Evolutionary conservation across 495 filamentous ascomycete species (phyloP), one percentile per base, ranked within the genome.

Genomic region (Aspergillus saccharolyticus): DNA sequence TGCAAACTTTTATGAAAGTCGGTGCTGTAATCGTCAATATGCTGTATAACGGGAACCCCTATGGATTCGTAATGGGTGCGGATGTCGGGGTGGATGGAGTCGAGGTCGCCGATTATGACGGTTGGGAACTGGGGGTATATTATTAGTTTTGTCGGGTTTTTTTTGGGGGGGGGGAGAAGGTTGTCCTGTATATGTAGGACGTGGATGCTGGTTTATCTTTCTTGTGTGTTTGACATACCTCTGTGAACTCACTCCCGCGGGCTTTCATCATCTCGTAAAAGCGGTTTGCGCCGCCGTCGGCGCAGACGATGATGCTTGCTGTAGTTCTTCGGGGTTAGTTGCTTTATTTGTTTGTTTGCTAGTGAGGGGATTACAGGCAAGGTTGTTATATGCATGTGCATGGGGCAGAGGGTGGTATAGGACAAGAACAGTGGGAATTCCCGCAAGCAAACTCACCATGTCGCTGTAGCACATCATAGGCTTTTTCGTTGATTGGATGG

Each of bases 271-370:
- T 65, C 28, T 91, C 84, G 59, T 86, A 83, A 30, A 96, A 78
- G 14, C 80, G 78, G 71, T 98, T 97, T 45, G 91, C 91, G 21
- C 90, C 94, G 39, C 94, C 94, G 76, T 98, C 94, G 22, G 90
- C 94, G 61, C 89, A 94, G 50, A 96, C 71, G 7, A 76, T 80
- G 42, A 79, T 74, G 18, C 68, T 69, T 48, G 86, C 85, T 89
- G 49, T 57, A 54, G 10, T n/a, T n/a, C n/a, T n/a, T n/a, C n/a
- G n/a, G n/a, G n/a, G n/a, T n/a, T n/a, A n/a, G n/a, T n/a, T n/a
- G n/a, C n/a, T n/a, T n/a, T n/a, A n/a, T n/a, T 6, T 21, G 42
- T 4, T n/a, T 30, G 44, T 39, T 30, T 10, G 44, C 12, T 28
- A 25, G 46, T 17, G 19, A 15, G 20, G 9, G 42, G n/a, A n/a